phyloP scores from a whole-genome alignment of 2,329 filamentous ascomycete species.

The Penicillium decumbens region DNA sequence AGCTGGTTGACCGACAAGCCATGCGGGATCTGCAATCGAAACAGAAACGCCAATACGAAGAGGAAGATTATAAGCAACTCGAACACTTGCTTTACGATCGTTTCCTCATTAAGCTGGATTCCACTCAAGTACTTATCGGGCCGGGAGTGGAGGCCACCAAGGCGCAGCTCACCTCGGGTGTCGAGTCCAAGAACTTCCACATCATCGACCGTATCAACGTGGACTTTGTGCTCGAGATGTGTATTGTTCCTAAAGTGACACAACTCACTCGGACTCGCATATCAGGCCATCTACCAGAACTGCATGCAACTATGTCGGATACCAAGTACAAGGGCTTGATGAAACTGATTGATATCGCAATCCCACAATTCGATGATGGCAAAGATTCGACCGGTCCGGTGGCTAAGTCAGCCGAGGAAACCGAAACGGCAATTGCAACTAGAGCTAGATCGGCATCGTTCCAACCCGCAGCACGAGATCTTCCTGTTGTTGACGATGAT shows the following conservation, averaged over 20 bases:
- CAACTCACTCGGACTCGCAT: conserved; percentile 89
- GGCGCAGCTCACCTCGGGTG: conserved; percentile 65
- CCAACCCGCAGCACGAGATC: conserved; percentile 66
- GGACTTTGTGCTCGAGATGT: conserved; percentile 92
- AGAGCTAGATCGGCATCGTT: conserved; percentile 66
- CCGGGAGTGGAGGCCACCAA: conserved; percentile 89
- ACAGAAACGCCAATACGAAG: conserved; percentile 78
- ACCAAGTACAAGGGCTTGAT: conserved; percentile 96
- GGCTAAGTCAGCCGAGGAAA: conserved; percentile 32
- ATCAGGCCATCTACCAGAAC: conserved; percentile 82
- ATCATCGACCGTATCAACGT: conserved; percentile 97
- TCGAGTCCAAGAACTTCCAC: conserved; percentile 69
- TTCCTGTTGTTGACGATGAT: conserved; percentile 71
- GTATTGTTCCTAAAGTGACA: conserved; percentile 91
- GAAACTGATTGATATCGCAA: conserved; percentile 90
- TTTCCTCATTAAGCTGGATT: conserved; percentile 86
- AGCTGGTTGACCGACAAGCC: conserved; percentile 87
- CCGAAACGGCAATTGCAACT: conserved; percentile 26
- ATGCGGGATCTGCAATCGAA: conserved; percentile 87
- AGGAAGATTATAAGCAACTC: conserved; percentile 80
- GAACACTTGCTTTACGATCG: conserved; percentile 97
- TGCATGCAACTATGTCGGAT: conserved; percentile 89
- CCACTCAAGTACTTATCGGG: conserved; percentile 91
- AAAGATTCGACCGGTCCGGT: conserved; percentile 38
- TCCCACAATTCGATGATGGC: conserved; percentile 68